A percentile compares a stretch with the other conserved stretches of the same genome.
phyloP scores from a whole-genome alignment of 768 basidiomycete genomes.

The Naganishia vishniacii region DNA sequence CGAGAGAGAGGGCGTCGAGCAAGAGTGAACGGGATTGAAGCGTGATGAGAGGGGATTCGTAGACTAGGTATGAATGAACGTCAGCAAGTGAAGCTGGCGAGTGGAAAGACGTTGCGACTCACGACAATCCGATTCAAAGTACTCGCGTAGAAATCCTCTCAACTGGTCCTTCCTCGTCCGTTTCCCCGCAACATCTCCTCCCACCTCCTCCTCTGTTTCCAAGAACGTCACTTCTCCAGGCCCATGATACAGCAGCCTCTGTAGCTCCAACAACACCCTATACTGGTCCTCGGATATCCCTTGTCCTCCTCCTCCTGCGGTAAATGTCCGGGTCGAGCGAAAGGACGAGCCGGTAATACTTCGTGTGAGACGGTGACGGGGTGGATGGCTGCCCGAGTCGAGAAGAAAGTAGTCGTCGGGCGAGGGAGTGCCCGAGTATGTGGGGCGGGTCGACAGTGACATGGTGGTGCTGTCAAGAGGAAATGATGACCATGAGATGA shows the following conservation, averaged over 20 bases:
- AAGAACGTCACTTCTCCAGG: neutral
- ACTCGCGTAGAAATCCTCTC: constrained; percentile 5
- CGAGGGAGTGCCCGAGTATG: too few species aligned
- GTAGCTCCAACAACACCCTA: constrained; percentile 20
- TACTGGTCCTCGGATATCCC: constrained; percentile 20
- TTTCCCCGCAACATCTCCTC: neutral
- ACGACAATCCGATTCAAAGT: constrained; percentile 28
- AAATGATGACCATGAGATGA: too few species aligned
- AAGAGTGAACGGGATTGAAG: constrained; percentile 19
- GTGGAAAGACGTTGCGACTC: neutral
- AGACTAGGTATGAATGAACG: constrained; percentile 4
- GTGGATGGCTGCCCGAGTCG: neutral
- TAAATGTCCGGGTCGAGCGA: neutral
- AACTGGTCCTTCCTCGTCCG: neutral
- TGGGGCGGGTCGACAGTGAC: too few species aligned
- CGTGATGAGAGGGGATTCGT: constrained; percentile 27
- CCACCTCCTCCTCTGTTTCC: neutral
- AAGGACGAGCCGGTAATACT: neutral
- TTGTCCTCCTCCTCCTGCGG: neutral
- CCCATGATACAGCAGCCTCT: constrained; percentile 25
- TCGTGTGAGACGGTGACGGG: neutral
- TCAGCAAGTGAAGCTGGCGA: neutral
- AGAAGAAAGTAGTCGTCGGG: too few species aligned
- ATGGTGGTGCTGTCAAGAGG: too few species aligned
- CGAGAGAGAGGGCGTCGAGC: constrained; percentile 16